phyloP scores from a whole-genome alignment of 257 asterid genomes.

The Fraxinus quadrangulata region DNA sequence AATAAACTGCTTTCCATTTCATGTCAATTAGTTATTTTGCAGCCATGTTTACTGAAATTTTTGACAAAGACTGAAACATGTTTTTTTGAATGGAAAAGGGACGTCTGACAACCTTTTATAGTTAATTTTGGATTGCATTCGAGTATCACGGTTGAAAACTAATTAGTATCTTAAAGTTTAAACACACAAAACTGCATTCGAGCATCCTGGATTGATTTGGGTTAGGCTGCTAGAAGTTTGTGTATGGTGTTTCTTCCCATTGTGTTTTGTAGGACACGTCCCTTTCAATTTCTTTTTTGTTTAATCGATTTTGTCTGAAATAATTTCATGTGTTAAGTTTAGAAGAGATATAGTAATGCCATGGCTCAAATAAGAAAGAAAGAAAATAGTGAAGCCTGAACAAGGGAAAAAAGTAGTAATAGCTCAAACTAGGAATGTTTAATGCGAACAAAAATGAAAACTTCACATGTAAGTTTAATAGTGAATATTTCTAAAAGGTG shows the following conservation, averaged over 20 bases:
- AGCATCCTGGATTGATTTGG: not conserved
- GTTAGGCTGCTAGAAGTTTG: not conserved
- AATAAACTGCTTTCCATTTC: slow-evolving; percentile 9
- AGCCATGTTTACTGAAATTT: slow-evolving; percentile 16
- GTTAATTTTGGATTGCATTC: not conserved
- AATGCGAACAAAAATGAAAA: too few species aligned
- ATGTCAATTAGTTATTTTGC: slow-evolving; percentile 5
- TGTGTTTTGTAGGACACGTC: not conserved
- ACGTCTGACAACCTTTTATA: not conserved
- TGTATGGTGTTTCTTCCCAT: not conserved
- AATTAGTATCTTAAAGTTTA: not conserved
- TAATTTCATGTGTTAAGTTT: not conserved
- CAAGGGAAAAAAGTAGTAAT: not conserved
- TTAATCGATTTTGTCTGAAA: not conserved
- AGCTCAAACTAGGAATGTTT: not conserved
- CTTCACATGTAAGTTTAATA: not conserved
- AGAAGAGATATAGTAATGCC: not conserved
- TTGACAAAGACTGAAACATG: not conserved
- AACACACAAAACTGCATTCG: not conserved
- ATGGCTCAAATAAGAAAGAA: not conserved
- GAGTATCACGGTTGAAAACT: not conserved
- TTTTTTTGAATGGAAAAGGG: slow-evolving; percentile 1
- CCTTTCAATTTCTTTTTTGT: not conserved
- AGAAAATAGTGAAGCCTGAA: not conserved
- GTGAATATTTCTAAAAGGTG: not conserved